Evolutionary conservation across 257 asterid species (phyloP).

Genomic region (Solanum etuberosum): DNA sequence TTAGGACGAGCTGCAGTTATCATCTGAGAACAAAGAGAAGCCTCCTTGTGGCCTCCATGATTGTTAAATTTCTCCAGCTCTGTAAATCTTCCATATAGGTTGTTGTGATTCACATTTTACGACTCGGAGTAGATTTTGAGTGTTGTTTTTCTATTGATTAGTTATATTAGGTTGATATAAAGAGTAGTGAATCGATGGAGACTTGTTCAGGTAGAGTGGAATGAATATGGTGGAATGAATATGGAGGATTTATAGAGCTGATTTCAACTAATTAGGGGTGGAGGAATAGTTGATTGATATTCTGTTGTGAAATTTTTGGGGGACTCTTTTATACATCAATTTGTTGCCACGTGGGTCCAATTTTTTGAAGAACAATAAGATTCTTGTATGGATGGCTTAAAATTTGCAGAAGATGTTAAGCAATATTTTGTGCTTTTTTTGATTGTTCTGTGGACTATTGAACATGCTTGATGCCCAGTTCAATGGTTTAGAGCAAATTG

Average conservation of each 20-base stretch:
- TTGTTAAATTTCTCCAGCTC: not conserved
- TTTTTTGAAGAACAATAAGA: conserved; percentile 1
- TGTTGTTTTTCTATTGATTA: not conserved
- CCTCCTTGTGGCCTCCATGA: not conserved
- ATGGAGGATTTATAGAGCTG: not conserved
- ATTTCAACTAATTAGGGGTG: not conserved
- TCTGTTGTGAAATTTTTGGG: not conserved
- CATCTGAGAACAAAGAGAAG: not conserved
- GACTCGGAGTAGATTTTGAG: not conserved
- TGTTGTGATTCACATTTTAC: not conserved
- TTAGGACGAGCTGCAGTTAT: not conserved
- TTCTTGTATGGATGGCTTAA: conserved; percentile 2
- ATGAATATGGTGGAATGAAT: not conserved
- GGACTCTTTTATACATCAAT: not conserved
- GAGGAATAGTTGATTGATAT: not conserved
- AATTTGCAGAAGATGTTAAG: not conserved
- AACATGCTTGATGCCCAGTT: conserved; percentile 7
- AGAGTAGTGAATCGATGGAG: not conserved
- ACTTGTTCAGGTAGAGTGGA: not conserved
- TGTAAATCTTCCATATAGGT: not conserved
- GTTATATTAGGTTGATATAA: not conserved
- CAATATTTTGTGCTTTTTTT: not conserved
- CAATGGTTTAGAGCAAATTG: not conserved
- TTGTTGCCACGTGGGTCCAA: not conserved
- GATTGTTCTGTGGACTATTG: conserved; percentile 2